Percentiles rank a stretch among this genome's conserved stretches.
Evolutionary conservation across 257 asterid genomes (phyloP).

Genomic region (Gentiana straminea): DNA sequence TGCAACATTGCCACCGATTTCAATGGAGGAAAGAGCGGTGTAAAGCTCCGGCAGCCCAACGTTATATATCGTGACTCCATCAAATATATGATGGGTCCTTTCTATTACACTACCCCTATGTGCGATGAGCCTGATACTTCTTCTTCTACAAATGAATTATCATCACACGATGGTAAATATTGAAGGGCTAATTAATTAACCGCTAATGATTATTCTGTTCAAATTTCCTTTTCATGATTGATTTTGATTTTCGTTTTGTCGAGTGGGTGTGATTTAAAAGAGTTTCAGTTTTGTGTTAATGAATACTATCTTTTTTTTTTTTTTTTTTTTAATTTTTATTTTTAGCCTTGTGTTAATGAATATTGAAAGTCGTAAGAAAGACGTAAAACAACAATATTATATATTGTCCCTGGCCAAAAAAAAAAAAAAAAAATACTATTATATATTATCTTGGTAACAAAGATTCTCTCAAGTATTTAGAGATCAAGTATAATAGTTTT

Average conservation of each 20-base stretch:
- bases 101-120: slow-evolving; percentile 86
- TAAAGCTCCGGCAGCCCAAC: slow-evolving; percentile 52
- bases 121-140: slow-evolving; percentile 71
- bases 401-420: too few relatives aligned
- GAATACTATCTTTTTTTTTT: background rate
- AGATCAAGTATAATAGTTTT: too few relatives aligned
- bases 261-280: too few relatives aligned
- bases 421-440: too few relatives aligned
- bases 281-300: background rate
- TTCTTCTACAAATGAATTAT: slow-evolving; percentile 4
- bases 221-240: background rate
- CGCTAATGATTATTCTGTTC: too few relatives aligned
- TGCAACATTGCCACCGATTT: slow-evolving; percentile 75
- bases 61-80: slow-evolving; percentile 46
- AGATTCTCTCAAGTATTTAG: too few relatives aligned
- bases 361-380: too few relatives aligned
- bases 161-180: slow-evolving; percentile 5
- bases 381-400: too few relatives aligned
- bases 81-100: slow-evolving; percentile 51
- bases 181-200: too few relatives aligned
- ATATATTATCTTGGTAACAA: too few relatives aligned
- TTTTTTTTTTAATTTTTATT: too few relatives aligned
- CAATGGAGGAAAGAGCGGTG: slow-evolving; percentile 68
- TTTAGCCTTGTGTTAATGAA: too few relatives aligned
- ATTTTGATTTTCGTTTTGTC: background rate